These are phyloP conservation scores for Fennellomyces sp. DNA, from an alignment of 371 early-diverging fungal genomes.

Conservation along the genomic window DNA sequence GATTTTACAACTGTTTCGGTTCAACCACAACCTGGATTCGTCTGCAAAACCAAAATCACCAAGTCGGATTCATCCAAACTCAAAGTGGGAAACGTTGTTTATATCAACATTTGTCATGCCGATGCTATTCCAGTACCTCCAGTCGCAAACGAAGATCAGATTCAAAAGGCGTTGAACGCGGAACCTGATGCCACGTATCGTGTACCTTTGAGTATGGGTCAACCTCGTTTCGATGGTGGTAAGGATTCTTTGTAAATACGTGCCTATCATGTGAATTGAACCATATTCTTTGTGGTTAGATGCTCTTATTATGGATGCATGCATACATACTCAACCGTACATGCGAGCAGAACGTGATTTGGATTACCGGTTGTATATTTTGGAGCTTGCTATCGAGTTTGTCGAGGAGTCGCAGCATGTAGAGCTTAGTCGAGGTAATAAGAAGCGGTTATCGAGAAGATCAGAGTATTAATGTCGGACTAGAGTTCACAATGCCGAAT, in stretches of 20 bases:
- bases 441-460: not conserved
- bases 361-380: constrained; percentile 66
- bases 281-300: not conserved
- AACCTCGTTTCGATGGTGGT: constrained; percentile 25
- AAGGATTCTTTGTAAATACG: constrained; percentile 16
- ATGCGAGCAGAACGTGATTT: constrained; percentile 54
- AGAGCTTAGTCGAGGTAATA: constrained; percentile 52
- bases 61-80: constrained; percentile 17
- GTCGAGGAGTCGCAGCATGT: constrained; percentile 61
- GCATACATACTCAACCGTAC: constrained; percentile 65
- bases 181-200: constrained; percentile 62
- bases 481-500: constrained; percentile 68
- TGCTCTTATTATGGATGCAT: constrained; percentile 63
- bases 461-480: not conserved
- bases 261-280: not conserved
- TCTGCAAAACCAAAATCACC: constrained; percentile 55
- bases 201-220: constrained; percentile 68
- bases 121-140: constrained; percentile 64
- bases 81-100: constrained; percentile 41
- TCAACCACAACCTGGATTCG: constrained; percentile 64
- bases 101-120: constrained; percentile 75
- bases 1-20: constrained; percentile 29
- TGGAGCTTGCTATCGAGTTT: constrained; percentile 69
- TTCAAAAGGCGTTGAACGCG: constrained; percentile 63
- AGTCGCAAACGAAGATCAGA: constrained; percentile 60